phyloP scores from a whole-genome alignment of 345 rosid species.

The Rubroshorea leprosula region DNA sequence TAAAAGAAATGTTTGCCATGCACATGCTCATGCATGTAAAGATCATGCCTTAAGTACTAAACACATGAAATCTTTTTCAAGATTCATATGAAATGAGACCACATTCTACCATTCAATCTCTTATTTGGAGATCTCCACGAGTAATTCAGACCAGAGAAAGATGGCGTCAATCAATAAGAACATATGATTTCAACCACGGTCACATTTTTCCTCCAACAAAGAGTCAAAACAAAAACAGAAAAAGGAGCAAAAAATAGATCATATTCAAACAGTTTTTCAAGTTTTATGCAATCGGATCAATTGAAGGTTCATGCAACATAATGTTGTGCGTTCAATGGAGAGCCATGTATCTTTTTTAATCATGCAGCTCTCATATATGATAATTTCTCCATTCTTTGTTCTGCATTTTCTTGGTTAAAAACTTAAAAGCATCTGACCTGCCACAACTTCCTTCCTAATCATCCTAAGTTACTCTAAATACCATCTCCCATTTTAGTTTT shows the following conservation, averaged over 20 bases:
- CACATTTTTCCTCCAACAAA: neutral
- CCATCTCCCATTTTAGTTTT: constrained; percentile 6
- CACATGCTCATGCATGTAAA: constrained; percentile 8
- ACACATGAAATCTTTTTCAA: neutral
- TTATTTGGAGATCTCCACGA: neutral
- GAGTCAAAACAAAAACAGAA: neutral
- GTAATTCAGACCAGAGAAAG: neutral
- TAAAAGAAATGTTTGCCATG: neutral
- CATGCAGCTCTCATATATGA: too few relatives aligned
- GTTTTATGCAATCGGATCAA: neutral
- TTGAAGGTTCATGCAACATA: too few relatives aligned
- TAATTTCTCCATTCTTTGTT: too few relatives aligned
- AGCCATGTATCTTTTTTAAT: too few relatives aligned
- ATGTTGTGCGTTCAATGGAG: too few relatives aligned
- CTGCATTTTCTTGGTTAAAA: too few relatives aligned
- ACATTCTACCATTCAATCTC: neutral
- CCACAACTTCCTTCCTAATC: neutral
- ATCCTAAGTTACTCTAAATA: neutral
- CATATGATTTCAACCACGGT: neutral
- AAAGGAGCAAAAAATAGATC: neutral
- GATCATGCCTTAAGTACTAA: neutral
- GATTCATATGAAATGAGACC: neutral
- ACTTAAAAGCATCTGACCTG: too few relatives aligned
- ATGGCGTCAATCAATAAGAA: neutral
- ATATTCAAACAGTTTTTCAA: neutral